Base-by-base conservation (phyloP, 164 flowering plant species). In the Chimonanthus salicifolius region DNA sequence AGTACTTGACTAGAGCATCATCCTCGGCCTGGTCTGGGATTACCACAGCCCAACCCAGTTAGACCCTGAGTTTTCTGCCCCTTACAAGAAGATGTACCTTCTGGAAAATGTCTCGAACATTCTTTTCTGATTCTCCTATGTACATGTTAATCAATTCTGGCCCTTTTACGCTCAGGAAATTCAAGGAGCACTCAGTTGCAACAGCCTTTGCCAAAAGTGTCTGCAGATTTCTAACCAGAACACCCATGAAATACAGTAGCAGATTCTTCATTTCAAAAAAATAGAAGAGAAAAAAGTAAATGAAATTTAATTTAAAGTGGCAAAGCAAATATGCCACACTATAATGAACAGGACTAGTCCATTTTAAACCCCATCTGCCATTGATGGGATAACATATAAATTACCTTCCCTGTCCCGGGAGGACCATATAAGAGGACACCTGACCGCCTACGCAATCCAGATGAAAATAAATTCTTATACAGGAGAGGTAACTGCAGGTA, bases 361-460 rank as follows among this genome's bases (percentile, higher is more conserved):
- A 18, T 33, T 47, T 45, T 65, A 43, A 6, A 65, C 44, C 44
- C 68, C 6, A 45, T 64, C 15, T 10, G 10, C 68, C 16, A 11
- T 44, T 33, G 33, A 11, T 65, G 13, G 45, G 68, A 9, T 2
- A 2, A 45, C 16, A 2, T 11, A 33, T 47, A 70, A 77, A 78
- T 76, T 82, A 94, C 98, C 84, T 94, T 94, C 72, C 99, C 98
- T 2, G 97, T 94, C 67, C 98, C 98, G 47, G 99, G 99, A 74
- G 99, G 99, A 75, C 99, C 99, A 87, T 94, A 92, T 15, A 94
- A 89, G 84, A 94, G 99, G 75, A 95, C 92, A 69, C 99, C 99
- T 49, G 98, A 95, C 7, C 98, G 86, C 77, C 91, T 95, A 20
- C 97, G 97, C 83, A 92, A 76, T 13, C 99, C 99, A 79, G 99